These are phyloP conservation scores for Fusarium irregulare DNA, from an alignment of 2,329 filamentous ascomycete genomes.

Conservation along the genomic window DNA sequence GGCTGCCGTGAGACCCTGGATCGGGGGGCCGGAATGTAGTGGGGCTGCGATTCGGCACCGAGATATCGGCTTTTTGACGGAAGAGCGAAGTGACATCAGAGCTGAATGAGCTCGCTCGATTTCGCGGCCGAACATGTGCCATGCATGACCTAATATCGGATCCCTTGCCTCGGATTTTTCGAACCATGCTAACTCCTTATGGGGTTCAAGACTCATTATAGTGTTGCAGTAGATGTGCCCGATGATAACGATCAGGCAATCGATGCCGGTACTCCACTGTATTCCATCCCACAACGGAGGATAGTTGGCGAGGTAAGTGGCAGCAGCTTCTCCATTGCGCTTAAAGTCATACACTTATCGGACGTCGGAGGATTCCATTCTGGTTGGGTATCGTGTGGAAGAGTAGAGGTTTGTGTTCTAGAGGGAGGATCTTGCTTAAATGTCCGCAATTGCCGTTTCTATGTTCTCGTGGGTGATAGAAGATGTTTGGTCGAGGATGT, in stretches of 20 bases:
- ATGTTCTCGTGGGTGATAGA: no score
- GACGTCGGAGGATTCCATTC: neutral
- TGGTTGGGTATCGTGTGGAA: neutral
- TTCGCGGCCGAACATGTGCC: neutral
- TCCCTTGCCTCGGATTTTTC: neutral
- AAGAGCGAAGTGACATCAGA: conserved; percentile 15
- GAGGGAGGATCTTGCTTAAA: no score
- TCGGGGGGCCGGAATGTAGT: conserved; percentile 15
- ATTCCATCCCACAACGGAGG: neutral
- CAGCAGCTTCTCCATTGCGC: neutral
- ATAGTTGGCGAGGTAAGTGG: neutral
- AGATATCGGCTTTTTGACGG: conserved; percentile 11
- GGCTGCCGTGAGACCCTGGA: conserved; percentile 11
- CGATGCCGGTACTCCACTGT: neutral
- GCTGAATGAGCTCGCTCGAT: neutral
- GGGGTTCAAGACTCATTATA: neutral
- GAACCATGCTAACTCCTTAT: neutral
- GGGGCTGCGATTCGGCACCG: conserved; percentile 15
- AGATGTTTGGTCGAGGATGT: no score
- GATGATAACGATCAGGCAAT: neutral
- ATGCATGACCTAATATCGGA: neutral
- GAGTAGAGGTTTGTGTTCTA: no score
- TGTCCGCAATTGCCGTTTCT: no score
- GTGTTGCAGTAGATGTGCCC: neutral
- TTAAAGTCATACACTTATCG: neutral